phyloP scores from a whole-genome alignment of 2,329 filamentous ascomycete species.

The Trichoderma polysporum region DNA sequence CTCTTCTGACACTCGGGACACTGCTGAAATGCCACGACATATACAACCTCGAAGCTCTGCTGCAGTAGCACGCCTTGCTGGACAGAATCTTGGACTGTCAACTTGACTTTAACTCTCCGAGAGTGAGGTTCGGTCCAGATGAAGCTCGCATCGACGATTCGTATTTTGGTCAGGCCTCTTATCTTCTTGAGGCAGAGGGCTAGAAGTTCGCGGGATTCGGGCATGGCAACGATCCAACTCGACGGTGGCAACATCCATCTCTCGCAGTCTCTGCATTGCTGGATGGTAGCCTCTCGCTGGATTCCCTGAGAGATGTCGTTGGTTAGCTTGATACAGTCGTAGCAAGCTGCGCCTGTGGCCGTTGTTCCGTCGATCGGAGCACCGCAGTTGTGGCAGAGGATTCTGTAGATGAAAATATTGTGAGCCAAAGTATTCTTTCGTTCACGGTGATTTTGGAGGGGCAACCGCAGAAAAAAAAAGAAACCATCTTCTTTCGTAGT shows the following conservation, averaged over 20 bases:
- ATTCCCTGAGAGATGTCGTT: constrained; percentile 91
- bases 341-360: constrained; percentile 83
- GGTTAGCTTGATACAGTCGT: constrained; percentile 92
- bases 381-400: constrained; percentile 97
- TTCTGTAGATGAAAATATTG: constrained; percentile 40
- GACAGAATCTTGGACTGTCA: constrained; percentile 78
- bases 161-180: constrained; percentile 79
- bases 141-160: constrained; percentile 93
- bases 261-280: constrained; percentile 93
- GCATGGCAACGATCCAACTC: constrained; percentile 81
- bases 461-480: neutral
- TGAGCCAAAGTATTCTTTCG: neutral
- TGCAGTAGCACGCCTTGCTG: constrained; percentile 70
- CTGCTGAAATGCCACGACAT: constrained; percentile 86
- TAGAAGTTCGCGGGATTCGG: constrained; percentile 88
- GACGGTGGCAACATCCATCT: constrained; percentile 85
- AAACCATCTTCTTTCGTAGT: neutral
- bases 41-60: constrained; percentile 93
- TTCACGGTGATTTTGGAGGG: neutral
- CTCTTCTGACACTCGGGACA: constrained; percentile 95
- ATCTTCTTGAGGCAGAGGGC: constrained; percentile 89
- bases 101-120: constrained; percentile 85
- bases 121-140: constrained; percentile 99
- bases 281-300: constrained; percentile 83
- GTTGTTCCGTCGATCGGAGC: constrained; percentile 91